A percentile compares a stretch with the other conserved stretches of the same genome.
phyloP scores from a whole-genome alignment of 176 grass and related monocot genomes.

The Musa itinerans region DNA sequence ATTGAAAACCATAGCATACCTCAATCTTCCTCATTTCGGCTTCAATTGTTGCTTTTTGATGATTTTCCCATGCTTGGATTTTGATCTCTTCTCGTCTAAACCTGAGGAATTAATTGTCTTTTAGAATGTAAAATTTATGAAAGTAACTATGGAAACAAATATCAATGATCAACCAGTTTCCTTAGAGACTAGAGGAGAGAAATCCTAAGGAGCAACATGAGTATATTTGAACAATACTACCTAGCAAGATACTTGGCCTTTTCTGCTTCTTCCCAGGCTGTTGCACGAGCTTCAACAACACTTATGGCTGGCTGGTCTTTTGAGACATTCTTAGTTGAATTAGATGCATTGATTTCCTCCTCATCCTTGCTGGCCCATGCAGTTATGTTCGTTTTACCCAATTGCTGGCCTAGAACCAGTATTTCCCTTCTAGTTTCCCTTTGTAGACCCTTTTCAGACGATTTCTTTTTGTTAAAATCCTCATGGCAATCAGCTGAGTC shows the following conservation, averaged over 20 bases:
- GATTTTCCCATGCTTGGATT: constrained; percentile 94
- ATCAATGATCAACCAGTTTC: not conserved
- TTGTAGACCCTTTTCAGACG: constrained; percentile 72
- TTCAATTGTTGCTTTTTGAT: constrained; percentile 96
- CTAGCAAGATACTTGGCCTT: constrained; percentile 86
- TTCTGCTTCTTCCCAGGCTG: constrained; percentile 87
- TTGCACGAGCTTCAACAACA: constrained; percentile 54
- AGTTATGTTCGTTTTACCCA: constrained; percentile 87
- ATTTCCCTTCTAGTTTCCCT: constrained; percentile 82
- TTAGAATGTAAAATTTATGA: not conserved
- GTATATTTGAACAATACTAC: constrained; percentile 9
- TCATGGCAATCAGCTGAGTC: constrained; percentile 25
- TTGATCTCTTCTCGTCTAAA: constrained; percentile 97
- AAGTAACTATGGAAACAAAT: not conserved
- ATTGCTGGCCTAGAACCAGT: constrained; percentile 80
- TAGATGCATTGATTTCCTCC: constrained; percentile 58
- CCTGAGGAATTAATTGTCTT: constrained; percentile 26
- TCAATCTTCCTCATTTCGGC: constrained; percentile 96
- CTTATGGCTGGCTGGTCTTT: constrained; percentile 40
- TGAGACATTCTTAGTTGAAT: constrained; percentile 38
- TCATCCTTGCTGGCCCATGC: constrained; percentile 95
- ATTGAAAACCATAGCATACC: constrained; percentile 23
- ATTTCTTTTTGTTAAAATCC: constrained; percentile 33
- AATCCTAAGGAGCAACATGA: constrained; percentile 3
- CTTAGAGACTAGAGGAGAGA: not conserved